Conservation (phyloP, 441 rosid species). For the Gossypium davidsonii region DNA sequence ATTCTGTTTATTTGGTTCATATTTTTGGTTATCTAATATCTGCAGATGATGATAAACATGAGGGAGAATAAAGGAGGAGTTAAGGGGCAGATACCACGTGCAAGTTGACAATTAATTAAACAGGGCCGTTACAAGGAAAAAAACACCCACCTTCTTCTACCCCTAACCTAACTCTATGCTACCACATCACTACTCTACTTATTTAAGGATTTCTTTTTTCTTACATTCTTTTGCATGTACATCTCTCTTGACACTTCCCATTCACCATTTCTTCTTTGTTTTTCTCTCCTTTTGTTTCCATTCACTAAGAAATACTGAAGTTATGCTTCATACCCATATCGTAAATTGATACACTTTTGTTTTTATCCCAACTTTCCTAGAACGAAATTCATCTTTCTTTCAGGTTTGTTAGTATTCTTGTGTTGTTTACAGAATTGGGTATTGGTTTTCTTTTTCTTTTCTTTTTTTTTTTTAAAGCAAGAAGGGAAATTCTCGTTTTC, state of each 20-base stretch:
- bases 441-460: not conserved
- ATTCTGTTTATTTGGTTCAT: too few species aligned
- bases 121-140: conserved; percentile 26
- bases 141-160: conserved; percentile 27
- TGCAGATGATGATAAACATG: too few species aligned
- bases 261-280: not conserved
- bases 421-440: conserved; percentile 15
- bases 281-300: not conserved
- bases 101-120: conserved; percentile 23
- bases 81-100: conserved; percentile 62
- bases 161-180: conserved; percentile 50
- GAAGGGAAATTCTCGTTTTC: conserved; percentile 1
- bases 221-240: not conserved
- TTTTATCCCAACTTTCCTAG: conserved; percentile 20
- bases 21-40: too few species aligned
- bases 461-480: not conserved
- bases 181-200: conserved; percentile 2
- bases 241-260: too few species aligned
- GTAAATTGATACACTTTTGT: conserved; percentile 16
- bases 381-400: not conserved
- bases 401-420: conserved; percentile 12
- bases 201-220: not conserved
- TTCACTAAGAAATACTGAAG: too few species aligned
- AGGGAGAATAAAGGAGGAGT: too few species aligned
- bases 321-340: conserved; percentile 14